Evolutionary conservation across 2,329 filamentous ascomycete species (phyloP).

Genomic region (Lecanicillium sp.): DNA sequence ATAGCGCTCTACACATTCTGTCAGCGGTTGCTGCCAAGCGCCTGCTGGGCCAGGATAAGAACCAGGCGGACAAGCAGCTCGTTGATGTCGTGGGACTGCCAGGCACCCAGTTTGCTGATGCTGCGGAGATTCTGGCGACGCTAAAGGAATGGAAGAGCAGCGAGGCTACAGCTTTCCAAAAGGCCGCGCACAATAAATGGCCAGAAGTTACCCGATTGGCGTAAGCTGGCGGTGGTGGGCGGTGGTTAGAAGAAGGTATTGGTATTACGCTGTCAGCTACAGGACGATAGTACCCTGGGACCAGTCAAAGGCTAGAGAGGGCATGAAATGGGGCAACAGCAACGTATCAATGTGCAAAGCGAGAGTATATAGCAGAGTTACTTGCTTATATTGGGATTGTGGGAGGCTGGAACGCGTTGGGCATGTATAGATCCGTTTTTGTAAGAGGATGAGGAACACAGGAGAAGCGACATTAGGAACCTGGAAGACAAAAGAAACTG

Average conservation of each 20-base stretch:
- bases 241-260: no score
- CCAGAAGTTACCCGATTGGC: slow-evolving; percentile 40
- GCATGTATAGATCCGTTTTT: no score
- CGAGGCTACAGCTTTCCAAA: slow-evolving; percentile 40
- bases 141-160: slow-evolving; percentile 42
- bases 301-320: no score
- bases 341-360: no score
- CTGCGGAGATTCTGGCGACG: slow-evolving; percentile 34
- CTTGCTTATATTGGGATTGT: no score
- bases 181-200: slow-evolving; percentile 41
- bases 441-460: no score
- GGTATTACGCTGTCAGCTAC: no score
- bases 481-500: background rate
- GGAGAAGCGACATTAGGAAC: no score
- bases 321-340: no score
- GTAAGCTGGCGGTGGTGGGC: slow-evolving; percentile 12
- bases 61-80: slow-evolving; percentile 55
- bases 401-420: no score
- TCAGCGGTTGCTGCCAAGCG: slow-evolving; percentile 54
- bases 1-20: slow-evolving; percentile 55
- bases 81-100: slow-evolving; percentile 46
- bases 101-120: slow-evolving; percentile 46
- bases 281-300: no score
- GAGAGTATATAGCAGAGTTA: no score
- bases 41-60: slow-evolving; percentile 49